Conservation (phyloP, 75 land plant genomes). For the Picea glauca region DNA sequence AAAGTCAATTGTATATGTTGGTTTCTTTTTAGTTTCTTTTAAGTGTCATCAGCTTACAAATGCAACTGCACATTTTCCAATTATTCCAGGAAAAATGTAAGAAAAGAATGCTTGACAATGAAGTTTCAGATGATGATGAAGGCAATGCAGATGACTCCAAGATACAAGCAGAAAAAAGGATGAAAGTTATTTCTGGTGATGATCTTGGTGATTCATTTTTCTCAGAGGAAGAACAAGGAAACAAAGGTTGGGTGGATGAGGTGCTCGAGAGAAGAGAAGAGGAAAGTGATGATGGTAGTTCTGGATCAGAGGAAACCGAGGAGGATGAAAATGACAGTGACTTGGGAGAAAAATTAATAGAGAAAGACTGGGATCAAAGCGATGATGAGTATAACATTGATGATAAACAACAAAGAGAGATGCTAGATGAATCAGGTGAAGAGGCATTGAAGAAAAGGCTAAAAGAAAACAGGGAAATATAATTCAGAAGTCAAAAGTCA, state of each 20-base stretch:
- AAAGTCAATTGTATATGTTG: background rate
- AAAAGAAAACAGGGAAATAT: slow-evolving; percentile 9
- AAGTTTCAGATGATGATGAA: slow-evolving; percentile 58
- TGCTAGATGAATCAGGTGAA: slow-evolving; percentile 18
- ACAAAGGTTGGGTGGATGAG: slow-evolving; percentile 77
- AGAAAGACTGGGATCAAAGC: slow-evolving; percentile 75
- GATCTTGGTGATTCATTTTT: slow-evolving; percentile 91
- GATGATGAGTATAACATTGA: slow-evolving; percentile 54
- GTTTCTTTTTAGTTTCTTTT: background rate
- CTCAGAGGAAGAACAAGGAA: slow-evolving; percentile 37
- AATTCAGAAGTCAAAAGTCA: background rate
- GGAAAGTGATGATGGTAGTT: slow-evolving; percentile 21
- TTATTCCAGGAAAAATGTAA: slow-evolving; percentile 70
- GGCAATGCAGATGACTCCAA: slow-evolving; percentile 16
- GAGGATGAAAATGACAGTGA: slow-evolving; percentile 31
- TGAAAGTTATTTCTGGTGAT: slow-evolving; percentile 67
- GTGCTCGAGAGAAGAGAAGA: slow-evolving; percentile 47
- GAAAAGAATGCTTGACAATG: slow-evolving; percentile 74
- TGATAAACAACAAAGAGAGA: slow-evolving; percentile 23
- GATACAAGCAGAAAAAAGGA: slow-evolving; percentile 21
- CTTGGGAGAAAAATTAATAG: slow-evolving; percentile 1
- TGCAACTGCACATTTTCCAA: background rate
- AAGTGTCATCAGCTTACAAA: background rate
- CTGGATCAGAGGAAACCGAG: background rate
- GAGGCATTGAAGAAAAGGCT: slow-evolving; percentile 20